These are phyloP conservation scores for Spathaspora girioi DNA, from an alignment of 805 yeast genomes.

Conservation along the genomic window DNA sequence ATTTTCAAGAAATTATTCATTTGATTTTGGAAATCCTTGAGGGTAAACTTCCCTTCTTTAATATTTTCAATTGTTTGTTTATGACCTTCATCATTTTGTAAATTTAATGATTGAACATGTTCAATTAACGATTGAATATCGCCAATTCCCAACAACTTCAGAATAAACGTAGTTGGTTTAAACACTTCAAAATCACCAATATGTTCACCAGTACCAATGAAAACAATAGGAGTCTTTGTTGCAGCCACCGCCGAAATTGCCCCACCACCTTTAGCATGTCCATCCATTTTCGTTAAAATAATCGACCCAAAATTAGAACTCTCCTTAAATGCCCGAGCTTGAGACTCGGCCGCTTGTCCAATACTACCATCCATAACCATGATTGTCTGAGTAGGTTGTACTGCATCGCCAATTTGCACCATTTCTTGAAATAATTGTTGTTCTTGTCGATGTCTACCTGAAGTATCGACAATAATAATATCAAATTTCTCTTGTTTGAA, in stretches of 20 bases:
- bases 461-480: conserved; percentile 92
- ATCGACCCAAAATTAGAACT: conserved; percentile 92
- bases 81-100: conserved; percentile 64
- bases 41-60: conserved; percentile 91
- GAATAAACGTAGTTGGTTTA: conserved; percentile 83
- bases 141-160: conserved; percentile 93
- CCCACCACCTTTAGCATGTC: conserved; percentile 99
- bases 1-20: conserved; percentile 92
- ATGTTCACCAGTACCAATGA: conserved; percentile 98
- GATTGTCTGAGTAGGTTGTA: conserved; percentile 91
- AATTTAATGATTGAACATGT: conserved; percentile 81
- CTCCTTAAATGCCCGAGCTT: conserved; percentile 91
- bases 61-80: conserved; percentile 88
- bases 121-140: conserved; percentile 93
- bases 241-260: conserved; percentile 98
- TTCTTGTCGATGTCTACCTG: conserved; percentile 97
- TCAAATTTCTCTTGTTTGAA: conserved; percentile 91
- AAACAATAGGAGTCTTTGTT: conserved; percentile 89
- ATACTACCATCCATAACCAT: conserved; percentile 97
- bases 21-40: conserved; percentile 88
- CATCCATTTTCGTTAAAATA: conserved; percentile 93
- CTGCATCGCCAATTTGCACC: conserved; percentile 87
- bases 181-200: conserved; percentile 88
- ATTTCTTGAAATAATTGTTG: conserved; percentile 86
- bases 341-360: conserved; percentile 97